Evolutionary conservation across 345 rosid genomes (phyloP), one percentile per base, ranked within the genome.

Genomic region (Cardamine occulta): DNA sequence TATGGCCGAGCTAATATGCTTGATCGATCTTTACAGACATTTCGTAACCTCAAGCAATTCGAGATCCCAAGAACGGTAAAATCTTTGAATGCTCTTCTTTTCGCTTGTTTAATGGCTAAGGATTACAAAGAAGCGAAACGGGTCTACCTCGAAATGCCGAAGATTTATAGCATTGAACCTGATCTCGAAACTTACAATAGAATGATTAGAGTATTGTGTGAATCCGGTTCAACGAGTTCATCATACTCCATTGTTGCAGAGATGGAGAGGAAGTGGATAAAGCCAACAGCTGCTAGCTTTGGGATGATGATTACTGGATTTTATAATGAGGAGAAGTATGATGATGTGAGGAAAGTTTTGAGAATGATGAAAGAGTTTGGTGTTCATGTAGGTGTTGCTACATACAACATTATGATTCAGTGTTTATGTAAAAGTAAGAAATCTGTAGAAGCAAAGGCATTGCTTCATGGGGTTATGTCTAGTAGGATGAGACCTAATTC

Each of bases 1-100:
- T 95, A 81, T 79, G 99, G 97, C 17, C 82, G 89, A 75, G 97
- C 96, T 7, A 85, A 84, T 48, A 90, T 90, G 99, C 49, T 86
- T 39, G 84, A 86, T 19, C 89, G 83, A 59, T 89, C 97, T 15
- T n/a, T 88, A 47, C 63, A 77, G 8, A 82, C 87, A 8, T 92
- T 90, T 73, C 68, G 75, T 53, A 79, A 88, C 40, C 76, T 84
- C 48, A 85, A 90, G 45, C 74, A 37, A 26, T 68, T 70, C 59
- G 87, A 83, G 14, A 74, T 85, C 17, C 37, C 55, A 19, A 73
- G 88, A 11, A 84, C 96, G 29, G 87, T 86, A 45, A 87, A 81
- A 56, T 79, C 86, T n/a, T 34, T 95, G 17, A 90, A 95, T 51
- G 87, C 97, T 49, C 72, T 92, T 74, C 71, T 95, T 1, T 79